Base-by-base conservation (phyloP, 805 yeast genomes). In the Saccharomycopsis fermentans region DNA sequence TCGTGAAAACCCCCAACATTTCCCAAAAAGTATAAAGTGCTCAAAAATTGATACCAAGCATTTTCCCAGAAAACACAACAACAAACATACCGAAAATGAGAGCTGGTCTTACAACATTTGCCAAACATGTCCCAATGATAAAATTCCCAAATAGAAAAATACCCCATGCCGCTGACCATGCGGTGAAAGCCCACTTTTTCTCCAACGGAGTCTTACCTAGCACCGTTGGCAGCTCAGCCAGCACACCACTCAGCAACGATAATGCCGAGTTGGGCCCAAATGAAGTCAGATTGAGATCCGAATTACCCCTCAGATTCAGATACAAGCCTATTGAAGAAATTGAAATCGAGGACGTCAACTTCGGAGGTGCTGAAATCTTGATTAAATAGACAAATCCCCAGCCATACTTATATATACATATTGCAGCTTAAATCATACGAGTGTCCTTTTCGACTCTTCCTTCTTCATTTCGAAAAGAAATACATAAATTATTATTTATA, bases 271-370 rank as follows among this genome's bases (percentile, higher is more conserved):
- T 40, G 6, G 43, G 55, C 17, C 17, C 50, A 26, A 37, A 36
- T 24, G 32, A 36, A 12, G 36, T 61, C 62, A 54, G 32, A n/a
- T 66, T 58, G 75, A 75, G 64, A 69, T 73, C 79, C 56, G 80
- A 84, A 58, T 78, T 92, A 60, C 90, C 98, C 2, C 63, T 72
- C 62, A 81, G 94, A 69, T 90, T 87, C 76, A 83, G 85, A 72
- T 87, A 84, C 69, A 74, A 77, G 48, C 73, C 76, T 0, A 77
- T 88, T 27, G 84, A 81, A 48, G 87, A 81, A 19, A 57, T 65
- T 16, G 99, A 92, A 72, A 82, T 86, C 29, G 96, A 87, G 11
- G 79, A 81, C 63, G 81, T 92, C 65, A 80, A 83, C 65, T 77
- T 80, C 56, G 99, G 98, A 58, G 97, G 97, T 65, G 96, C 96